Conservation (phyloP, 805 yeast species). For the Cyberlindnera xishuangbannaensis region DNA sequence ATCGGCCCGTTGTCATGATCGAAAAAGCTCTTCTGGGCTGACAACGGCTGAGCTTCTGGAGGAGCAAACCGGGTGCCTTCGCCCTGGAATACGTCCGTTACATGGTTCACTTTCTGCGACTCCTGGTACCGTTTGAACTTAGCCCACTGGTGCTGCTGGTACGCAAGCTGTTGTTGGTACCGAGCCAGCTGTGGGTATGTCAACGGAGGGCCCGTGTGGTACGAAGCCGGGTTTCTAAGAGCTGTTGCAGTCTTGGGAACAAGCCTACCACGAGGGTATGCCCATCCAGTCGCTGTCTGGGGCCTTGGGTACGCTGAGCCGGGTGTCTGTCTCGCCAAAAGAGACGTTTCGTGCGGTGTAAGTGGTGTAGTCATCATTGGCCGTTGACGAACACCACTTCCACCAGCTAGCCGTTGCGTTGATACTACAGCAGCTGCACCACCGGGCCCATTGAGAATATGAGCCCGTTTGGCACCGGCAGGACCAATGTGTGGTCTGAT, state of each 20-base stretch:
- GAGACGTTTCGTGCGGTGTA: conserved; percentile 12
- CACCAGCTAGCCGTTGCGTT: no score
- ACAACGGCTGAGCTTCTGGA: conserved; percentile 43
- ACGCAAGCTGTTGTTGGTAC: conserved; percentile 23
- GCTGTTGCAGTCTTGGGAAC: conserved; percentile 22
- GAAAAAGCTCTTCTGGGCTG: conserved; percentile 41
- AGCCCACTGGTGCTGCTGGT: conserved; percentile 24
- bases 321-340: conserved; percentile 9
- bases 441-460: conserved; percentile 9
- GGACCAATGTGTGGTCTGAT: conserved; percentile 12
- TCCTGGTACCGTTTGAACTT: conserved; percentile 23
- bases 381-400: not conserved
- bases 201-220: conserved; percentile 16
- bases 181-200: conserved; percentile 21
- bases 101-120: conserved; percentile 26
- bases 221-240: conserved; percentile 12
- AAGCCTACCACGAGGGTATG: conserved; percentile 1
- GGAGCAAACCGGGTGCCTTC: conserved; percentile 44
- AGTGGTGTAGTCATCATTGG: conserved; percentile 8
- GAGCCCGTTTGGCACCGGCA: conserved; percentile 11
- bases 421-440: no score
- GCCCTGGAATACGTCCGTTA: conserved; percentile 45
- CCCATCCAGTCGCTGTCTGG: conserved; percentile 1
- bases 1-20: conserved; percentile 16
- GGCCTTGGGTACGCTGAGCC: conserved; percentile 12